Percentiles rank a stretch among this genome's conserved stretches.
Conservation (phyloP, 805 yeast species). For the Kuraishia floccosa region DNA sequence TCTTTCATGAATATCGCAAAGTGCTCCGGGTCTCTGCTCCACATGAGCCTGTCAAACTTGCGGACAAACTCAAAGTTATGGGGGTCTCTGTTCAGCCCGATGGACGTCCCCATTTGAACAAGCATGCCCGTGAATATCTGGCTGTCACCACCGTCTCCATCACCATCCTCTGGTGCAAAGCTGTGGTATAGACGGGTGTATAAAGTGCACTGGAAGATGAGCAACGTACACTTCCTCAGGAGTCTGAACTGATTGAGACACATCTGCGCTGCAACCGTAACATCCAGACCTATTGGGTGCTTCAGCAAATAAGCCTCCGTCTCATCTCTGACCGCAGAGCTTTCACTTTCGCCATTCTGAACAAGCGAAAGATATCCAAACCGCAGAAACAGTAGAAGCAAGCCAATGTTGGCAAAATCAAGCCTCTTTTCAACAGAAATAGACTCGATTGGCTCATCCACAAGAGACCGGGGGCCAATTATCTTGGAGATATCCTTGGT, state of each 20-base stretch:
- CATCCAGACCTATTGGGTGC: slow-evolving; percentile 33
- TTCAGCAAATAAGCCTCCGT: slow-evolving; percentile 21
- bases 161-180: slow-evolving; percentile 46
- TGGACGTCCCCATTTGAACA: slow-evolving; percentile 54
- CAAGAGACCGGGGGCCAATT: slow-evolving; percentile 22
- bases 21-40: slow-evolving; percentile 55
- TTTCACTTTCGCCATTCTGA: slow-evolving; percentile 15
- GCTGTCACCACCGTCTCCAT: slow-evolving; percentile 48
- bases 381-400: slow-evolving; percentile 30
- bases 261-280: slow-evolving; percentile 35
- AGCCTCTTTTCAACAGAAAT: slow-evolving; percentile 27
- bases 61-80: slow-evolving; percentile 25
- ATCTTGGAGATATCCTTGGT: slow-evolving; percentile 20
- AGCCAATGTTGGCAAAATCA: slow-evolving; percentile 37
- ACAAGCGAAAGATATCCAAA: slow-evolving; percentile 29
- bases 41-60: too few species aligned
- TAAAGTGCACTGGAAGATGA: slow-evolving; percentile 42
- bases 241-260: slow-evolving; percentile 46
- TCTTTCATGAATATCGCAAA: slow-evolving; percentile 16
- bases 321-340: neutral
- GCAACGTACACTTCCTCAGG: slow-evolving; percentile 33
- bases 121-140: slow-evolving; percentile 44
- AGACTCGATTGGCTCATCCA: slow-evolving; percentile 18
- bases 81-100: slow-evolving; percentile 65
- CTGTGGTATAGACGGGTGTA: slow-evolving; percentile 37